These are phyloP conservation scores for Aspergillus sergii DNA, from an alignment of 2,329 filamentous ascomycete species.

Conservation along the genomic window DNA sequence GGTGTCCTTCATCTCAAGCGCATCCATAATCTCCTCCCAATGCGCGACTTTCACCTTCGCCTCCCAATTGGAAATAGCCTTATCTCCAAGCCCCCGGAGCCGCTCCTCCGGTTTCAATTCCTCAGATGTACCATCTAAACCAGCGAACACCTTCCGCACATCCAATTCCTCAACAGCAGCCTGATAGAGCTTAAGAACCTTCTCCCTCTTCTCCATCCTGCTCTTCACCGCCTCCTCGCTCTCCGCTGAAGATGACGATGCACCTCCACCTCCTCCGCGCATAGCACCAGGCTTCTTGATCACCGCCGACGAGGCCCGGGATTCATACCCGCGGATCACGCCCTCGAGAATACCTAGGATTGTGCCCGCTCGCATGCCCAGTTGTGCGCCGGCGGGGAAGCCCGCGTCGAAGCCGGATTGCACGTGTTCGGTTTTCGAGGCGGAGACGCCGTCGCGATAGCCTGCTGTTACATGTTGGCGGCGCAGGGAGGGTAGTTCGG, in stretches of 20 bases:
- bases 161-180: conserved; percentile 62
- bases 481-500: conserved; percentile 75
- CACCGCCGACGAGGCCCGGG: conserved; percentile 25
- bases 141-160: conserved; percentile 64
- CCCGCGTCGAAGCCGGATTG: conserved; percentile 92
- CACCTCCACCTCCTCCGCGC: conserved; percentile 16
- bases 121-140: conserved; percentile 18
- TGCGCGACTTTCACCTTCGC: conserved; percentile 30
- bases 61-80: conserved; percentile 36
- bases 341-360: conserved; percentile 79
- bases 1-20: conserved; percentile 36
- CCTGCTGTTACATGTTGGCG: conserved; percentile 79
- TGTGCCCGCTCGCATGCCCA: conserved; percentile 74
- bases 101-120: conserved; percentile 32
- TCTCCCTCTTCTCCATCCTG: conserved; percentile 43
- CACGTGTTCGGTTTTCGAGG: conserved; percentile 73
- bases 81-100: conserved; percentile 33
- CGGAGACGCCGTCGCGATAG: conserved; percentile 83
- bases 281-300: conserved; percentile 28
- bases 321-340: conserved; percentile 49
- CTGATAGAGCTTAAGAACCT: conserved; percentile 36
- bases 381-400: conserved; percentile 77
- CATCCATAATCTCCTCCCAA: conserved; percentile 45
- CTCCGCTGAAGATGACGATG: not conserved
- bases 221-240: conserved; percentile 8